Conservation (phyloP, 768 basidiomycete species). For the Tubosaeta sp. region DNA sequence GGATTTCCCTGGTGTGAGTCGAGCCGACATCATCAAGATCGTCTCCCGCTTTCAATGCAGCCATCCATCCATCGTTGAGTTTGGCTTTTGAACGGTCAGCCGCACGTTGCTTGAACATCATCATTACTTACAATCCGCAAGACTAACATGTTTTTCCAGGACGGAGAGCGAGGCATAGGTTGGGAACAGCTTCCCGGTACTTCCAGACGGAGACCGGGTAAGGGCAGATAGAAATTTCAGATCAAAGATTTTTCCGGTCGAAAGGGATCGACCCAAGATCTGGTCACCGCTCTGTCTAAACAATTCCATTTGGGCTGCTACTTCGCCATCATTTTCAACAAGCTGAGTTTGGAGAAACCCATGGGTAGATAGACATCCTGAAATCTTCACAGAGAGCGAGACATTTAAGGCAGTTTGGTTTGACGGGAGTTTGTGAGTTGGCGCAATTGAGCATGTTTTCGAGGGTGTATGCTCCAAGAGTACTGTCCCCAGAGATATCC, state of each 20-base stretch:
- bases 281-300: slow-evolving; percentile 4
- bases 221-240: slow-evolving; percentile 16
- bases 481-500: neutral
- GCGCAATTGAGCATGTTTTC: neutral
- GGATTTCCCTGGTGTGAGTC: slow-evolving; percentile 2
- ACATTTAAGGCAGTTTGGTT: neutral
- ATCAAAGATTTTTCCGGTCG: slow-evolving; percentile 17
- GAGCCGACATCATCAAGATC: neutral
- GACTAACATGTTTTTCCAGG: slow-evolving; percentile 7
- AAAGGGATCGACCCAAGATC: slow-evolving; percentile 11
- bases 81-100: slow-evolving; percentile 10
- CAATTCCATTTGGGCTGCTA: neutral
- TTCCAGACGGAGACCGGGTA: neutral
- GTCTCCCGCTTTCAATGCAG: neutral
- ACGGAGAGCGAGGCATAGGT: slow-evolving; percentile 17
- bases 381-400: slow-evolving; percentile 14
- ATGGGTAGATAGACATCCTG: slow-evolving; percentile 7
- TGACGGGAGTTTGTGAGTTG: neutral
- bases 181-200: neutral
- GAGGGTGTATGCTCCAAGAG: slow-evolving; percentile 1
- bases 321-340: neutral
- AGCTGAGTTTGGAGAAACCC: slow-evolving; percentile 12
- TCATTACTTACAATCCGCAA: slow-evolving; percentile 6
- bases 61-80: slow-evolving; percentile 8
- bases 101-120: neutral